Evolutionary conservation across 345 rosid genomes (phyloP).

Genomic region (Stellera chamaejasme): DNA sequence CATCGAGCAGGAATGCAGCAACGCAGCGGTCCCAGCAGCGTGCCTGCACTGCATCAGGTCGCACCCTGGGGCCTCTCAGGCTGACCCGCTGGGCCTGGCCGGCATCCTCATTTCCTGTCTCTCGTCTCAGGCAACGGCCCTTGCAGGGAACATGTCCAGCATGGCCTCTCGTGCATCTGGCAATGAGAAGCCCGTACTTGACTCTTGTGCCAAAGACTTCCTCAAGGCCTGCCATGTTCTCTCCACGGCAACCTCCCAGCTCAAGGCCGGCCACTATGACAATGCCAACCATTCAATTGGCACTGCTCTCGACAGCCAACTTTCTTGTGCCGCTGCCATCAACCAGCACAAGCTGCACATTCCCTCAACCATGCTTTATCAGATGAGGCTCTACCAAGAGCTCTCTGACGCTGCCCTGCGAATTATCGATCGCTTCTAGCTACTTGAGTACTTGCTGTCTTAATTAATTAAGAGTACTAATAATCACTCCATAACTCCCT

Average conservation of each 20-base stretch:
- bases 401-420: conserved; percentile 19
- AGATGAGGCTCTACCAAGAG: conserved; percentile 13
- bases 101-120: conserved; percentile 13
- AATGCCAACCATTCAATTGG: neutral
- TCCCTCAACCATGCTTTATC: neutral
- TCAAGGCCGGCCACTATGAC: conserved; percentile 19
- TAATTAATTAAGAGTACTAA: too few relatives aligned
- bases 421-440: conserved; percentile 24
- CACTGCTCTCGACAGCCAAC: neutral
- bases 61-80: conserved; percentile 3
- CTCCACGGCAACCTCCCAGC: neutral
- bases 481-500: too few relatives aligned
- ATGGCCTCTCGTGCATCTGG: neutral
- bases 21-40: conserved; percentile 8
- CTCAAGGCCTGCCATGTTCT: neutral
- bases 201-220: conserved; percentile 6
- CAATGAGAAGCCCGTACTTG: neutral
- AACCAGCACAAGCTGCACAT: neutral
- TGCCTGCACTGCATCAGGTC: conserved; percentile 26
- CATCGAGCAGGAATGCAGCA: conserved; percentile 12
- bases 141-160: conserved; percentile 6
- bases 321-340: neutral
- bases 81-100: conserved; percentile 13
- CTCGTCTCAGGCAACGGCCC: neutral
- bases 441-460: too few relatives aligned